Percentiles rank a stretch among this genome's conserved stretches.
These are phyloP conservation scores for Podaxis sp. DNA, from an alignment of 768 basidiomycete genomes.

Conservation along the genomic window DNA sequence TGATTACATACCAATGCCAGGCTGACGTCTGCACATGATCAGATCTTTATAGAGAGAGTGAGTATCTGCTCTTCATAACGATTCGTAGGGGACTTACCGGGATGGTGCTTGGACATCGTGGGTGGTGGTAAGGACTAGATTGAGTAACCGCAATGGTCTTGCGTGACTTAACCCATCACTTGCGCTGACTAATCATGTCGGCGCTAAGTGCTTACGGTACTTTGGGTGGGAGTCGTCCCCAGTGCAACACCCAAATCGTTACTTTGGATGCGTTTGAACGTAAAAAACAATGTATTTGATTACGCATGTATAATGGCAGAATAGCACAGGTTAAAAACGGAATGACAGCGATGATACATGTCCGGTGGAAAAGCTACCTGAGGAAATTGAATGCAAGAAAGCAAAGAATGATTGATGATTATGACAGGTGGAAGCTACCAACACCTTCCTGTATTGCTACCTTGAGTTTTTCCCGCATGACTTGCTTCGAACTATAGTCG, in stretches of 20 bases:
- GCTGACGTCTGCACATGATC: slow-evolving; percentile 97
- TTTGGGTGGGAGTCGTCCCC: neutral
- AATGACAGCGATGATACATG: slow-evolving; percentile 8
- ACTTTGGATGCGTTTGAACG: neutral
- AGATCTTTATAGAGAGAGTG: slow-evolving; percentile 55
- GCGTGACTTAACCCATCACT: neutral
- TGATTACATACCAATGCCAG: slow-evolving; percentile 99
- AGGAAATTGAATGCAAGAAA: slow-evolving; percentile 9
- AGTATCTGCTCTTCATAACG: slow-evolving; percentile 5
- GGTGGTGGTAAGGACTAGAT: neutral
- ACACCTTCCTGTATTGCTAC: slow-evolving; percentile 91
- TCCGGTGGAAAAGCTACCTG: slow-evolving; percentile 1
- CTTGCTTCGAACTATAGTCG: slow-evolving; percentile 84
- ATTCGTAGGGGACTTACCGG: slow-evolving; percentile 40
- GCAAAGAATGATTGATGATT: slow-evolving; percentile 21
- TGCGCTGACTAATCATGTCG: neutral
- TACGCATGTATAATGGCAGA: neutral
- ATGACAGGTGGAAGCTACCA: slow-evolving; percentile 97
- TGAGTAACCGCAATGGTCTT: neutral
- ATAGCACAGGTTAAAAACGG: slow-evolving; percentile 3
- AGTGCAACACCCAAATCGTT: neutral
- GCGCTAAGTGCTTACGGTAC: neutral
- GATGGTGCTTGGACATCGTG: slow-evolving; percentile 87
- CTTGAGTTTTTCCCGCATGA: slow-evolving; percentile 79
- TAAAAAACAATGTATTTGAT: slow-evolving; percentile 1